Conservation (phyloP, 768 basidiomycete genomes). For the Rhizopogon vulgaris region DNA sequence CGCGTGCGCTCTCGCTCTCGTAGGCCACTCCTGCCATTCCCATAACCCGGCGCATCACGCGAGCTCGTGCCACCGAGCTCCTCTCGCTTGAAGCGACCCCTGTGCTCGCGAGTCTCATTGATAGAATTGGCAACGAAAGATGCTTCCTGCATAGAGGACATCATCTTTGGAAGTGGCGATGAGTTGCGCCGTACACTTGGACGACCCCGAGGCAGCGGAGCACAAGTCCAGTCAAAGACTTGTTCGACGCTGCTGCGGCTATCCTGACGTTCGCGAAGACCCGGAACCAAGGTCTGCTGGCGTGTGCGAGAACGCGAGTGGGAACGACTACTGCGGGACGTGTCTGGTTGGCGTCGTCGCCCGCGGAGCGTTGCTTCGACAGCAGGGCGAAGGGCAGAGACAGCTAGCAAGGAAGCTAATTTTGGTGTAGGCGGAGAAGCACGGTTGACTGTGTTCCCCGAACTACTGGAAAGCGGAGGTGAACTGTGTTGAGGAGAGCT, state of each 20-base stretch:
- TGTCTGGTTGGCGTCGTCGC: conserved; percentile 38
- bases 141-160: conserved; percentile 28
- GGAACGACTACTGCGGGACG: conserved; percentile 34
- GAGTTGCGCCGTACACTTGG: conserved; percentile 48
- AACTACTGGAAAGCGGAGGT: conserved; percentile 35
- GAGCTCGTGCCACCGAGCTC: conserved; percentile 42
- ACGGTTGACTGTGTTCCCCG: conserved; percentile 34
- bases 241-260: conserved; percentile 35
- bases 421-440: conserved; percentile 61
- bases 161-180: conserved; percentile 50
- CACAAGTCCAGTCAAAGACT: conserved; percentile 42
- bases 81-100: conserved; percentile 51
- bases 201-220: conserved; percentile 36
- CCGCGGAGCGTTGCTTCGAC: conserved; percentile 46
- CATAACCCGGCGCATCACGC: conserved; percentile 54
- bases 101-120: conserved; percentile 24
- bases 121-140: conserved; percentile 16
- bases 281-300: conserved; percentile 9
- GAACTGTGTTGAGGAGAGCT: conserved; percentile 35
- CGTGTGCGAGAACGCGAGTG: conserved; percentile 35
- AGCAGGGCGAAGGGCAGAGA: conserved; percentile 29
- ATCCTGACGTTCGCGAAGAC: conserved; percentile 15
- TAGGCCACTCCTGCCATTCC: conserved; percentile 60
- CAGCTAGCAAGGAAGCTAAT: conserved; percentile 27
- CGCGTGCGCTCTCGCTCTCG: conserved; percentile 33